These are phyloP conservation scores for Suillus occidentalis DNA, from an alignment of 768 basidiomycete genomes.

Conservation along the genomic window DNA sequence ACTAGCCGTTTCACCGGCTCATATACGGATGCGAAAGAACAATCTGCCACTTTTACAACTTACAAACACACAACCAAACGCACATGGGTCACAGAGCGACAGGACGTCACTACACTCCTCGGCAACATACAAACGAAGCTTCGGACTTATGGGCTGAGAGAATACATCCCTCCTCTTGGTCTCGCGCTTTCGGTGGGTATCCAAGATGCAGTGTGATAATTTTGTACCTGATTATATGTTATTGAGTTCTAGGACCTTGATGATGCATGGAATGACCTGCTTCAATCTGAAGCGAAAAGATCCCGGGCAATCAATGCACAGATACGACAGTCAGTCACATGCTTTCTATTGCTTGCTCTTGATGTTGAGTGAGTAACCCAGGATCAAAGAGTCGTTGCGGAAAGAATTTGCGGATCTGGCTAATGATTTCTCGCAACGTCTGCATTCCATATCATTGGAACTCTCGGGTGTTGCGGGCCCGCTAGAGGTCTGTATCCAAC, in stretches of 20 bases:
- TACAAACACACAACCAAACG: constrained; percentile 90
- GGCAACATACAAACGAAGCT: constrained; percentile 94
- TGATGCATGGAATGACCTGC: constrained; percentile 67
- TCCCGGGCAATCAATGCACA: constrained; percentile 85
- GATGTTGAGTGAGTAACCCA: constrained; percentile 27
- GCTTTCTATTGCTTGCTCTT: neutral
- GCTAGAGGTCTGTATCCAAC: constrained; percentile 54
- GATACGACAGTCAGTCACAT: constrained; percentile 73
- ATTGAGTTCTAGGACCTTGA: constrained; percentile 61
- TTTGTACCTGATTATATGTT: constrained; percentile 13
- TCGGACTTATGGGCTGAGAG: constrained; percentile 81
- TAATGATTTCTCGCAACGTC: constrained; percentile 68
- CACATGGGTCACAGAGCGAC: constrained; percentile 85
- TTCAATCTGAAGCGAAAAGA: constrained; percentile 72
- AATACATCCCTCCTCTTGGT: constrained; percentile 79
- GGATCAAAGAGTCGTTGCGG: constrained; percentile 80
- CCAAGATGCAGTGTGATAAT: neutral
- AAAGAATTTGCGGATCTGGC: constrained; percentile 77
- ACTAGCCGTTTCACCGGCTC: constrained; percentile 65
- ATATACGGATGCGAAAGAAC: constrained; percentile 79
- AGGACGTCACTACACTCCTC: constrained; percentile 84
- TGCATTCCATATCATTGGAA: constrained; percentile 67
- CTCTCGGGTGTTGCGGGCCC: constrained; percentile 76
- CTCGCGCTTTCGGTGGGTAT: constrained; percentile 55
- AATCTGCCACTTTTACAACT: constrained; percentile 65